phyloP scores from a whole-genome alignment of 2,329 filamentous ascomycete genomes.

The Diaporthe vaccinii region DNA sequence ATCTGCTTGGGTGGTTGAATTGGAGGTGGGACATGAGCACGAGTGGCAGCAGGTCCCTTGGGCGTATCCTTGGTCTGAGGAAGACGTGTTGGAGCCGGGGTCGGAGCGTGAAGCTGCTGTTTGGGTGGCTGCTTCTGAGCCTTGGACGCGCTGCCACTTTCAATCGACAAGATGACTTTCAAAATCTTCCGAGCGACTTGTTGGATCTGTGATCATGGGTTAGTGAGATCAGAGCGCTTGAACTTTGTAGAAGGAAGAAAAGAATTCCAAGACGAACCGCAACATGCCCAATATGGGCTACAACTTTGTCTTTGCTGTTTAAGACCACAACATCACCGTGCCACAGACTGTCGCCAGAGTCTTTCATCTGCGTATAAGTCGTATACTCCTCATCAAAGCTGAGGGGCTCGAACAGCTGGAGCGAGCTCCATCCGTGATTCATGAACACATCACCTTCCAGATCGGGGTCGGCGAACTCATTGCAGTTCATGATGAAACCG shows the following conservation, averaged over 20 bases:
- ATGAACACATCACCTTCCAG: constrained; percentile 68
- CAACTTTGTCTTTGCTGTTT: constrained; percentile 63
- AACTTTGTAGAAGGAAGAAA: background rate
- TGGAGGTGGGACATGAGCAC: background rate
- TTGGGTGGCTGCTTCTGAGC: background rate
- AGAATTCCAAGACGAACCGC: constrained; percentile 57
- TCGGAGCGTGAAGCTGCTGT: background rate
- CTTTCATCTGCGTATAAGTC: constrained; percentile 70
- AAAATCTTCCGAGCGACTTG: background rate
- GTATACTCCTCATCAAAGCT: constrained; percentile 63
- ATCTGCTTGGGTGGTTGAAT: background rate
- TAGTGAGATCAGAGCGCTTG: background rate
- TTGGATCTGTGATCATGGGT: background rate
- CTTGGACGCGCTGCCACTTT: background rate
- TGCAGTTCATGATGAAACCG: constrained; percentile 73
- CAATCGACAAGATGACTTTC: background rate
- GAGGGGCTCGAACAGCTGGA: constrained; percentile 54
- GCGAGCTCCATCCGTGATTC: constrained; percentile 70
- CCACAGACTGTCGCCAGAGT: constrained; percentile 64
- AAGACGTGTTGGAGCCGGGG: background rate
- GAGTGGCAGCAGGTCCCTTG: background rate
- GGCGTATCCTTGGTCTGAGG: background rate
- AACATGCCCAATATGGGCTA: constrained; percentile 65
- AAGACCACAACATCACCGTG: constrained; percentile 68
- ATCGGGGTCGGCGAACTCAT: constrained; percentile 62